Evolutionary conservation across 108 stramenopile species (phyloP), one percentile per base, ranked within the genome.

Genomic region (Chaetoceros tenuissimus): DNA sequence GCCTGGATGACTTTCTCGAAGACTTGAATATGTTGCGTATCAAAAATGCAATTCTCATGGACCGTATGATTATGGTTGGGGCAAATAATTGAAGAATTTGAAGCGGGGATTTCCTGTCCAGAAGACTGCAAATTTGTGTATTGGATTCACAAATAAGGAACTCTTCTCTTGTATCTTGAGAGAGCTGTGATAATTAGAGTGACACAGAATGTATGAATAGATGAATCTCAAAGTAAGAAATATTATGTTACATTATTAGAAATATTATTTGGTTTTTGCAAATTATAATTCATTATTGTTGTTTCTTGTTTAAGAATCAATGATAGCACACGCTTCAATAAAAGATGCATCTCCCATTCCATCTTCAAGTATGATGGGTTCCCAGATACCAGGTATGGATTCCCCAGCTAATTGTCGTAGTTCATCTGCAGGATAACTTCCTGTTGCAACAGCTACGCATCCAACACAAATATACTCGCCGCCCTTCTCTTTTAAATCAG

Each of bases 401-500:
- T 72, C 67, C 48, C 78, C 78, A 22, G 74, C 69, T 18, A 69
- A 25, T n/a, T 66, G 68, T 59, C 31, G 30, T n/a, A 80, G 21
- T 62, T 76, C 68, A 0, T 71, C 64, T 1, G 65, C 74, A 27
- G 60, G 46, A 50, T 80, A 73, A 19, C 71, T 68, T 62, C 79
- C 79, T 13, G 74, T 80, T 19, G 79, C 79, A 24, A 80, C 74
- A 21, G 72, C 74, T 7, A 80, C 72, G 46, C 73, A 60, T 18
- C 71, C 60, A 16, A 80, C 74, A 50, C 63, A 61, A 8, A 69
- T 8, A 27, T 51, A 48, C 19, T 63, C 29, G 8, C 20, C 25
- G 8, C 7, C 53, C 29, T 48, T 20, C 18, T 54, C 3, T 22
- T 31, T 0, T 1, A 44, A 63, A 48, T 60, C 55, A 1, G 51